Conservation (phyloP, 805 yeast species). For the Maudiozyma barnettii region DNA sequence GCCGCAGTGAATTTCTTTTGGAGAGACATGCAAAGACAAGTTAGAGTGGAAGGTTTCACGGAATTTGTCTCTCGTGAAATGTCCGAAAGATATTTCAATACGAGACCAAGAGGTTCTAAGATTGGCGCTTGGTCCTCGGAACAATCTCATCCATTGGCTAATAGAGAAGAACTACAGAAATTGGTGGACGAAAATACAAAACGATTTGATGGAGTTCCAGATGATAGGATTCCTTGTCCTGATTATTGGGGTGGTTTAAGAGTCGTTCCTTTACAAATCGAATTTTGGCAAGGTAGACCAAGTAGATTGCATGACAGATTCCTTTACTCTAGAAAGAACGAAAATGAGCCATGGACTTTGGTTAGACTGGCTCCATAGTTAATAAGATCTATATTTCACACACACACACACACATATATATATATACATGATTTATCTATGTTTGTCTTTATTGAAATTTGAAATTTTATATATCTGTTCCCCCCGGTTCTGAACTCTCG, state of each 20-base stretch:
- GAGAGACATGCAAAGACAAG: conserved; percentile 86
- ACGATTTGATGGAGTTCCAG: conserved; percentile 43
- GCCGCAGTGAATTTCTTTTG: conserved; percentile 87
- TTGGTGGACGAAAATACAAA: conserved; percentile 39
- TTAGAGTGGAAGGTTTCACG: conserved; percentile 80
- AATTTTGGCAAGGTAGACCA: conserved; percentile 95
- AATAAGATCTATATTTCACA: background rate
- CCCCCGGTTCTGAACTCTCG: too few relatives aligned
- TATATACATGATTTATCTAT: too few relatives aligned
- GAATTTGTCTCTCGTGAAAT: conserved; percentile 67
- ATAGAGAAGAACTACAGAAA: conserved; percentile 55
- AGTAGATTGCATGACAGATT: conserved; percentile 87
- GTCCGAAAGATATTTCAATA: conserved; percentile 65
- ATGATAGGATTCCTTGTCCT: conserved; percentile 73
- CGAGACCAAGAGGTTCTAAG: conserved; percentile 87
- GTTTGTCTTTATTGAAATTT: too few relatives aligned
- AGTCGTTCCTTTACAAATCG: conserved; percentile 79
- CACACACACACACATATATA: background rate
- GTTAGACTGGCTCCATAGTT: conserved; percentile 62
- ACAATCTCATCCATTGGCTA: conserved; percentile 54
- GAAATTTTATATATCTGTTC: too few relatives aligned
- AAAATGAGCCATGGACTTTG: conserved; percentile 48
- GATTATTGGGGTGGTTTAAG: conserved; percentile 94
- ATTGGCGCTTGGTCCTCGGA: conserved; percentile 97
- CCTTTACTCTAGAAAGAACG: conserved; percentile 50